Evolutionary conservation across 2,329 filamentous ascomycete genomes (phyloP).

Genomic region (Pyrenophora teres): DNA sequence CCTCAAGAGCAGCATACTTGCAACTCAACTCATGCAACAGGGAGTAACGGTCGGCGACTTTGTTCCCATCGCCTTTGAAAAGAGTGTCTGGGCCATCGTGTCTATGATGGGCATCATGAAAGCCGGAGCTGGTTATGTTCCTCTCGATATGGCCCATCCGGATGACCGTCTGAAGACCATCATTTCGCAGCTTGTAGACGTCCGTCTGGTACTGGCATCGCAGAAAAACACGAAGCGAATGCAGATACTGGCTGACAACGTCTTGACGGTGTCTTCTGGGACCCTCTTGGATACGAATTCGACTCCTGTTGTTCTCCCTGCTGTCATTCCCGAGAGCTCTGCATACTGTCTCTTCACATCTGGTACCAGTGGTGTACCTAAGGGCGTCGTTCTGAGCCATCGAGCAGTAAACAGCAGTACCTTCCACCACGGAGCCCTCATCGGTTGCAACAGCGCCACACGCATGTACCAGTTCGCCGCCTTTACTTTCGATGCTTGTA

Average conservation of each 20-base stretch:
- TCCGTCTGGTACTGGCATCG: neutral
- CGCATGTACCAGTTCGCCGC: neutral
- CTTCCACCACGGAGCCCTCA: neutral
- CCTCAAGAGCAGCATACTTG: conserved; percentile 4
- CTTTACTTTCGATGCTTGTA: conserved; percentile 56
- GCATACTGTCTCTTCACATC: conserved; percentile 71
- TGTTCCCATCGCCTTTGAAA: conserved; percentile 18
- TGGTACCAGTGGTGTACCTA: conserved; percentile 75
- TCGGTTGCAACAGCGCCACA: neutral
- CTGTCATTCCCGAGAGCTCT: neutral
- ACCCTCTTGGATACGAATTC: neutral
- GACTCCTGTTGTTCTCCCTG: neutral
- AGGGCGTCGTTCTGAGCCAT: conserved; percentile 62
- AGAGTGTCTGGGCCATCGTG: conserved; percentile 28
- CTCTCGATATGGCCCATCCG: conserved; percentile 2
- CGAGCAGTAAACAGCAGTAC: neutral
- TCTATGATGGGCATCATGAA: conserved; percentile 50
- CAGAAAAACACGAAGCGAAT: neutral
- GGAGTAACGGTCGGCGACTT: conserved; percentile 7
- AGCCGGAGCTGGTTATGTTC: conserved; percentile 48
- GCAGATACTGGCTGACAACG: neutral
- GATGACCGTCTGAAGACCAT: neutral
- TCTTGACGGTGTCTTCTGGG: neutral
- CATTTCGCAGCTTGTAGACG: neutral
- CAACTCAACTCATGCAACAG: conserved; percentile 4